phyloP scores from a whole-genome alignment of 768 basidiomycete genomes.

The Omphalotus guepiniiformis region DNA sequence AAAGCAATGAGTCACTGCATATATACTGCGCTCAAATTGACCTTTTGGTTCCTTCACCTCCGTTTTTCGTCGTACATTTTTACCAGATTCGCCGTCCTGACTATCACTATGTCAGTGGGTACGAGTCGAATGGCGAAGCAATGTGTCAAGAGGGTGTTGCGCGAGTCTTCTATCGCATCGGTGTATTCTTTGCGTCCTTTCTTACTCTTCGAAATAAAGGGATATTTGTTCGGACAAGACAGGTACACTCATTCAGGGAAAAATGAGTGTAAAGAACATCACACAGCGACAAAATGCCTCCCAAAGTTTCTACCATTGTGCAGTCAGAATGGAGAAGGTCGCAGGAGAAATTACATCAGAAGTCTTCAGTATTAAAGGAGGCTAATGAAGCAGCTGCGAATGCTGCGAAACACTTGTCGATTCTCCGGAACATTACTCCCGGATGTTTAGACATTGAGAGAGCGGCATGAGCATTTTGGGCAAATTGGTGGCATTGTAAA shows the following conservation, averaged over 20 bases:
- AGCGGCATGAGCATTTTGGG: constrained; percentile 65
- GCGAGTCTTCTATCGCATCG: no score
- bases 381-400: constrained; percentile 31
- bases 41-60: constrained; percentile 75
- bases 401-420: constrained; percentile 40
- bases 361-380: constrained; percentile 22
- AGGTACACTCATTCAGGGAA: no score
- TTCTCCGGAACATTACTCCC: constrained; percentile 41
- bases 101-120: no score
- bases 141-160: no score
- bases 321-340: constrained; percentile 60
- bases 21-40: constrained; percentile 80
- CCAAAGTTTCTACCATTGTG: constrained; percentile 46
- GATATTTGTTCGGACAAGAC: no score
- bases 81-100: constrained; percentile 69
- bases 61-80: constrained; percentile 70
- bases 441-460: constrained; percentile 65
- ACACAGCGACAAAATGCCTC: no score
- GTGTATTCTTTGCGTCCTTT: no score
- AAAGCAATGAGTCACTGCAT: constrained; percentile 53
- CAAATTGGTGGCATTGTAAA: constrained; percentile 62
- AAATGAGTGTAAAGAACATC: no score
- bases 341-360: constrained; percentile 21
- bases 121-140: no score
- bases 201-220: no score